Conservation (phyloP, 2,329 filamentous ascomycete genomes). For the Beauveria brongniartii region DNA sequence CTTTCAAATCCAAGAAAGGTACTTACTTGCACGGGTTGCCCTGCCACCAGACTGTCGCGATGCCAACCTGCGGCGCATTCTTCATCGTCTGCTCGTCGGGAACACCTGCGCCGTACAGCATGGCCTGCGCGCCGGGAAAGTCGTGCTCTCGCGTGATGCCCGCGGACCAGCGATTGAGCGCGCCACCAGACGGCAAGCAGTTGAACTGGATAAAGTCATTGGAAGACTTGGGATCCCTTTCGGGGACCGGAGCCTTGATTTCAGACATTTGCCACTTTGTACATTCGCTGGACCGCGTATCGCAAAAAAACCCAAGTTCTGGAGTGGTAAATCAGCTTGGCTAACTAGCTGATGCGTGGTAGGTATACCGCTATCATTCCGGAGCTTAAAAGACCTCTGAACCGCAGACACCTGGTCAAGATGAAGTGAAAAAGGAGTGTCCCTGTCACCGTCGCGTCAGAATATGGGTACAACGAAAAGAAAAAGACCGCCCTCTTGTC, state of each 20-base stretch:
- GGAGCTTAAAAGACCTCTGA: neutral
- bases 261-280: neutral
- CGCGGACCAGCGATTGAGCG: slow-evolving; percentile 79
- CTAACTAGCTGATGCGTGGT: no score
- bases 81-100: slow-evolving; percentile 80
- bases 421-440: no score
- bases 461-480: neutral
- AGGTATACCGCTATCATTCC: neutral
- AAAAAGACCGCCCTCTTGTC: neutral
- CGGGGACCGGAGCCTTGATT: neutral
- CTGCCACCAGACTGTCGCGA: slow-evolving; percentile 95
- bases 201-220: slow-evolving; percentile 47
- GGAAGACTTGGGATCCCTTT: slow-evolving; percentile 36
- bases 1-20: no score
- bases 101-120: slow-evolving; percentile 91
- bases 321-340: no score
- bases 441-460: neutral
- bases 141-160: slow-evolving; percentile 78
- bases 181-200: slow-evolving; percentile 41
- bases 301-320: neutral
- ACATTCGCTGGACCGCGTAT: neutral
- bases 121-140: slow-evolving; percentile 88
- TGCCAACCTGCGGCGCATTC: slow-evolving; percentile 80
- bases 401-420: neutral
- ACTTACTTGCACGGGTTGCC: slow-evolving; percentile 91